Percentiles rank a stretch among this genome's conserved stretches.
phyloP scores from a whole-genome alignment of 345 rosid species.

The Aethionema arabicum region DNA sequence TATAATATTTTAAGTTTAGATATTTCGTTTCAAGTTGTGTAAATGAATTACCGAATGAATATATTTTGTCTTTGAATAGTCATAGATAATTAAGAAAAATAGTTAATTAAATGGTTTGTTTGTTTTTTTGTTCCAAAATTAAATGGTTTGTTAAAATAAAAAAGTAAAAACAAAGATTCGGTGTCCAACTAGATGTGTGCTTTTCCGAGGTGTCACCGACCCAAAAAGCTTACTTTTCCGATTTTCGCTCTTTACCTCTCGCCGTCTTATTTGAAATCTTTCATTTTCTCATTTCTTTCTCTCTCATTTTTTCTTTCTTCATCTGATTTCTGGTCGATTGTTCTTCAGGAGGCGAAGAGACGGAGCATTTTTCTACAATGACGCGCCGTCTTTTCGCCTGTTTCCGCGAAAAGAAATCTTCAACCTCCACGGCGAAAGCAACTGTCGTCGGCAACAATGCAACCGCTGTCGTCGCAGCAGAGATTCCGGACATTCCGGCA shows the following conservation, averaged over 20 bases:
- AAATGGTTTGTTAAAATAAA: no score
- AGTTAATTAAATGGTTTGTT: no score
- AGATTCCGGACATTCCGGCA: conserved; percentile 35
- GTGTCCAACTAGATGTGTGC: conserved; percentile 19
- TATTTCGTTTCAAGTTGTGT: no score
- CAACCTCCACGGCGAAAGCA: conserved; percentile 17
- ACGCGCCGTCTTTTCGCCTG: conserved; percentile 77
- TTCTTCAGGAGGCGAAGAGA: conserved; percentile 31
- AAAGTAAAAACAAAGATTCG: background rate
- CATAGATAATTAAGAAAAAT: no score
- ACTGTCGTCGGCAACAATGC: conserved; percentile 20
- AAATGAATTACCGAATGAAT: no score
- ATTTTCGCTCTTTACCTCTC: conserved; percentile 48
- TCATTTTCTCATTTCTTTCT: conserved; percentile 20
- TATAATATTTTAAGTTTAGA: no score
- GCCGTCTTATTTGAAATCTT: conserved; percentile 15
- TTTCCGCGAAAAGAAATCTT: conserved; percentile 41
- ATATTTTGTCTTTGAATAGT: no score
- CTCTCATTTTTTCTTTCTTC: conserved; percentile 16
- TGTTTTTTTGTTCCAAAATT: no score
- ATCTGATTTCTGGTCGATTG: background rate
- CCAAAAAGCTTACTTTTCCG: conserved; percentile 38
- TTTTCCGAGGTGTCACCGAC: conserved; percentile 43
- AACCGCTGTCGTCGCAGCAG: conserved; percentile 43
- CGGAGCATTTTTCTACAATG: conserved; percentile 37